A percentile compares a stretch with the other conserved stretches of the same genome.
Conservation (phyloP, 2,329 filamentous ascomycete species). For the Xylaria sp. region DNA sequence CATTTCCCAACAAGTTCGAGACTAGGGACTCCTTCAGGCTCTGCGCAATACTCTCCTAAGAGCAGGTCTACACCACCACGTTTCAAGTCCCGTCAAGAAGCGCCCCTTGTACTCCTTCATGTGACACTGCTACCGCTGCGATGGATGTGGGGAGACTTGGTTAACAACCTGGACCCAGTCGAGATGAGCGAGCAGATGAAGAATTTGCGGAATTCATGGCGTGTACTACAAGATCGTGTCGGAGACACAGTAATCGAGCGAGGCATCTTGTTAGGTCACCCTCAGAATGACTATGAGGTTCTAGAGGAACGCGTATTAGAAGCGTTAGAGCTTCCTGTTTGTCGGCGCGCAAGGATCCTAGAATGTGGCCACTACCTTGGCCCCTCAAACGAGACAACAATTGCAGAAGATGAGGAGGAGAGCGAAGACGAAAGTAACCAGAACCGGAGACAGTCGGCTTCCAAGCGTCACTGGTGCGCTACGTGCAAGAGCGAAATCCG, state of each 20-base stretch:
- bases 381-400: conserved; percentile 61
- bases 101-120: conserved; percentile 81
- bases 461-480: conserved; percentile 64
- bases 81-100: conserved; percentile 64
- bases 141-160: conserved; percentile 69
- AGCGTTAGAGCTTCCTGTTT: conserved; percentile 74
- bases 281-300: conserved; percentile 81
- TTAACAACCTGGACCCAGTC: conserved; percentile 54
- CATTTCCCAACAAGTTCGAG: conserved; percentile 63
- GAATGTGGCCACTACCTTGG: conserved; percentile 82
- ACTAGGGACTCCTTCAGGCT: conserved; percentile 63
- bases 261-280: conserved; percentile 80
- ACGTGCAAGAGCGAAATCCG: conserved; percentile 66
- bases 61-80: conserved; percentile 64
- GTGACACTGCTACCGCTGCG: conserved; percentile 78
- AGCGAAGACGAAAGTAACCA: conserved; percentile 57
- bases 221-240: conserved; percentile 73
- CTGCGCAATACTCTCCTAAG: conserved; percentile 65
- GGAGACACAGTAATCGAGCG: conserved; percentile 78
- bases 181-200: conserved; percentile 55
- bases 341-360: conserved; percentile 72
- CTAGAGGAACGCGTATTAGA: conserved; percentile 82
- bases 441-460: conserved; percentile 46
- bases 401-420: conserved; percentile 58
- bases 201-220: conserved; percentile 70